These are phyloP conservation scores for Leccinum barrowsii DNA, from an alignment of 768 basidiomycete genomes.

Conservation along the genomic window DNA sequence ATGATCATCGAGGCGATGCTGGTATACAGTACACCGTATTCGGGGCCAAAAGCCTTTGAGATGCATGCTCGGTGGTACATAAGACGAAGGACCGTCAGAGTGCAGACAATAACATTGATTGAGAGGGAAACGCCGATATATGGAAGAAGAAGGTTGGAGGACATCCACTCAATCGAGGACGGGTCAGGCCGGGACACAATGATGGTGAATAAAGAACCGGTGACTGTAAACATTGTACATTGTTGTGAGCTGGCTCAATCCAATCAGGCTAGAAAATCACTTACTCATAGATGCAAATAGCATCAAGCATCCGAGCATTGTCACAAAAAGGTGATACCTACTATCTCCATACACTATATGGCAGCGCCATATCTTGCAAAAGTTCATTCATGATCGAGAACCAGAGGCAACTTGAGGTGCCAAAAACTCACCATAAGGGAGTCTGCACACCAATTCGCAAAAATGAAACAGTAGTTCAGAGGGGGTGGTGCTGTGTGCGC, in stretches of 20 bases:
- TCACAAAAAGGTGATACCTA: constrained; percentile 14
- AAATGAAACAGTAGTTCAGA: constrained; percentile 26
- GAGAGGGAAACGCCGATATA: constrained; percentile 33
- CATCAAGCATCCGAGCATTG: constrained; percentile 17
- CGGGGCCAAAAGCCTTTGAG: constrained; percentile 23
- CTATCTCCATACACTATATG: constrained; percentile 30
- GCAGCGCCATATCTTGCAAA: constrained; percentile 30
- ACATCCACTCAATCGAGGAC: constrained; percentile 25
- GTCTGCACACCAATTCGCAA: constrained; percentile 30
- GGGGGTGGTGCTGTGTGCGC: constrained; percentile 21
- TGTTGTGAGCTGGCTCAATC: neutral
- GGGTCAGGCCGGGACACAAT: constrained; percentile 23
- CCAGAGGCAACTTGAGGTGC: neutral
- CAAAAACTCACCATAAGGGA: constrained; percentile 25
- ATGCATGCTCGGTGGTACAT: constrained; percentile 27
- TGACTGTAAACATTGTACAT: constrained; percentile 15
- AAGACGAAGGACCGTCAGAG: constrained; percentile 31
- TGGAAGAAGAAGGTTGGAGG: constrained; percentile 31
- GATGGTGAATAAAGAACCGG: constrained; percentile 28
- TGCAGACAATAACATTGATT: constrained; percentile 30
- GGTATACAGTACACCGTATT: constrained; percentile 26
- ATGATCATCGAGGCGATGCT: constrained; percentile 32
- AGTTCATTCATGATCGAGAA: neutral
- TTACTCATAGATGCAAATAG: constrained; percentile 24
- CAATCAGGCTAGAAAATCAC: neutral